phyloP scores from a whole-genome alignment of 2,329 filamentous ascomycete species.

The Trichoderma breve region DNA sequence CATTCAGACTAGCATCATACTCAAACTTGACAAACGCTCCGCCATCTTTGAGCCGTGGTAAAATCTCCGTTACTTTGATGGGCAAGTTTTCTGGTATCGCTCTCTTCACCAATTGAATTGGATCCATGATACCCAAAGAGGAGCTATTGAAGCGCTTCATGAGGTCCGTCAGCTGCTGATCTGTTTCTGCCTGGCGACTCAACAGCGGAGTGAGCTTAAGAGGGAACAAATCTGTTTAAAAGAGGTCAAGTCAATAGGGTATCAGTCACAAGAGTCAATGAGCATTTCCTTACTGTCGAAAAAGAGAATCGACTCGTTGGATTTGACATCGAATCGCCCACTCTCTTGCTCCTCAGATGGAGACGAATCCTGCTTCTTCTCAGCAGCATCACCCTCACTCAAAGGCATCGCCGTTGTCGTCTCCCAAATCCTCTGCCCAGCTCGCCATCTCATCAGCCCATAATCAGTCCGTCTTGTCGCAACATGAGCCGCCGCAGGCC shows the following conservation, averaged over 20 bases:
- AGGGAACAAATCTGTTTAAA: conserved; percentile 75
- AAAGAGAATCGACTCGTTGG: conserved; percentile 82
- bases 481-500: not conserved
- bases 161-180: conserved; percentile 49
- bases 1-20: conserved; percentile 41
- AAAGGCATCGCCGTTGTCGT: conserved; percentile 23
- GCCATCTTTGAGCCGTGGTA: conserved; percentile 85
- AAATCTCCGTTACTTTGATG: conserved; percentile 73
- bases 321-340: conserved; percentile 75
- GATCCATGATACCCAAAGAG: conserved; percentile 50
- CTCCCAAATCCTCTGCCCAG: conserved; percentile 27
- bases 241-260: not conserved
- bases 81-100: conserved; percentile 62
- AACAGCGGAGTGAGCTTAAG: conserved; percentile 60
- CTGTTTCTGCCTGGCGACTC: conserved; percentile 46
- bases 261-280: not conserved
- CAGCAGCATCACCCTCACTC: conserved; percentile 43
- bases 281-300: conserved; percentile 68
- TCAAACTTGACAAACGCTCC: conserved; percentile 89
- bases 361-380: conserved; percentile 48
- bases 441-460: conserved; percentile 5
- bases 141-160: conserved; percentile 52
- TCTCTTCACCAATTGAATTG: conserved; percentile 54
- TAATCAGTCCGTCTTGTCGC: not conserved
- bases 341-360: conserved; percentile 58